A percentile compares a stretch with the other conserved stretches of the same genome.
Conservation (phyloP, 1,284 basidiomycete species). For the Heterobasidion irregulare region DNA sequence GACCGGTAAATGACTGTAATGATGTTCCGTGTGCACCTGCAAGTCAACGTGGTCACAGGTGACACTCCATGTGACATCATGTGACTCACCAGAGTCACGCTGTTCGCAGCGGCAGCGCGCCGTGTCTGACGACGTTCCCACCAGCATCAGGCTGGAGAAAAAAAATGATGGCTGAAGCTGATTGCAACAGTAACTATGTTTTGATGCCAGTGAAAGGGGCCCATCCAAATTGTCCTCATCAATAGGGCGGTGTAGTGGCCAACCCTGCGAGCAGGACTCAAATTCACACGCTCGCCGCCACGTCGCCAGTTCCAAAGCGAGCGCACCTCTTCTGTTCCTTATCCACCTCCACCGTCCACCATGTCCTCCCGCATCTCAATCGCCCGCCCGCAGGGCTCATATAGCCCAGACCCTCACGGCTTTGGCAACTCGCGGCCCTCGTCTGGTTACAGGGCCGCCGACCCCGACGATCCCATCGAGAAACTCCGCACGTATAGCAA, state of each 20-base stretch:
- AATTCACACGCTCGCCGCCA: slow-evolving; percentile 9
- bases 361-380: slow-evolving; percentile 83
- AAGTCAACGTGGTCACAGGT: no score
- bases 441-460: slow-evolving; percentile 64
- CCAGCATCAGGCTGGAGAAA: neutral
- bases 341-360: slow-evolving; percentile 18
- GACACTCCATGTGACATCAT: no score
- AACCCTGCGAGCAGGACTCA: neutral
- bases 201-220: neutral
- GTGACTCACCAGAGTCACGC: no score
- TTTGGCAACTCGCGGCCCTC: slow-evolving; percentile 60
- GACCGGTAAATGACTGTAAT: no score
- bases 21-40: no score
- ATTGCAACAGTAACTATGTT: neutral
- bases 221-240: slow-evolving; percentile 12
- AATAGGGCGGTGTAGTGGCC: neutral
- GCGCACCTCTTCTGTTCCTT: slow-evolving; percentile 9
- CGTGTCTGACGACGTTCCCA: no score
- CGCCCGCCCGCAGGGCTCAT: slow-evolving; percentile 58
- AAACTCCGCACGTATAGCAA: slow-evolving; percentile 74
- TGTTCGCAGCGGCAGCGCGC: no score
- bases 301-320: slow-evolving; percentile 6
- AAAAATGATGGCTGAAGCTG: neutral
- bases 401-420: slow-evolving; percentile 63
- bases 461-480: slow-evolving; percentile 78